Evolutionary conservation across 495 filamentous ascomycete species (phyloP), one percentile per base, ranked within the genome.

Genomic region (Xylaria longipes): DNA sequence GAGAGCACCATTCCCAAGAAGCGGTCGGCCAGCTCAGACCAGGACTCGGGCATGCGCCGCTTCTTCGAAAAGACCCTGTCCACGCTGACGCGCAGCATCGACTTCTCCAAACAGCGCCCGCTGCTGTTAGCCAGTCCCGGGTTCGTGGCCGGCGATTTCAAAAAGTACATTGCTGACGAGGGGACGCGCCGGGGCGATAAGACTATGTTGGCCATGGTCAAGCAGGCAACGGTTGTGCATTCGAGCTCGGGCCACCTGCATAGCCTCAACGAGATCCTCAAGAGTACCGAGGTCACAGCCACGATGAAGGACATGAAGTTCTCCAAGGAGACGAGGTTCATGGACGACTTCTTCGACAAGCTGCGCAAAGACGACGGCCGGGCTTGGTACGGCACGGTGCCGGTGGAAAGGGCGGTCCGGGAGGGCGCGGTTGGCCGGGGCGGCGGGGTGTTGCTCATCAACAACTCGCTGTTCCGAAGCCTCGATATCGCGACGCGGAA

Each of bases 111-210:
- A 22, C 84, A 87, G 17, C 80, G 90, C 67, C 94, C 94, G 0
- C 81, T 98, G n/a, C 85, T 99, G 27, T 85, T 99, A 29, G 96
- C 94, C 12, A 94, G 92, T 57, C 96, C 96, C 0, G 96, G 95
- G 0, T 99, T 97, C 75, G 89, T 91, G 8, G 95, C 96, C 1
- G 80, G 89, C 4, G 88, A 89, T 3, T 97, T 99, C 81, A 91
- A 92, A 61, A 90, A 90, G 48, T 92, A 92, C 81, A 94, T 97
- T 73, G 88, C 94, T 50, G 84, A 85, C 2, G 88, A 91, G 50
- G 96, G 93, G 14, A 87, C 85, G 7, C 82, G 85, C n/a, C 88
- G 84, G n/a, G 84, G 85, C 1, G 91, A 93, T 71, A 92, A 91
- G 73, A 74, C 81, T 0, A 83, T 93, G 46, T 77, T 82, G 35